Evolutionary conservation across 257 asterid genomes (phyloP).

Genomic region (Craterostigma plantagineum): DNA sequence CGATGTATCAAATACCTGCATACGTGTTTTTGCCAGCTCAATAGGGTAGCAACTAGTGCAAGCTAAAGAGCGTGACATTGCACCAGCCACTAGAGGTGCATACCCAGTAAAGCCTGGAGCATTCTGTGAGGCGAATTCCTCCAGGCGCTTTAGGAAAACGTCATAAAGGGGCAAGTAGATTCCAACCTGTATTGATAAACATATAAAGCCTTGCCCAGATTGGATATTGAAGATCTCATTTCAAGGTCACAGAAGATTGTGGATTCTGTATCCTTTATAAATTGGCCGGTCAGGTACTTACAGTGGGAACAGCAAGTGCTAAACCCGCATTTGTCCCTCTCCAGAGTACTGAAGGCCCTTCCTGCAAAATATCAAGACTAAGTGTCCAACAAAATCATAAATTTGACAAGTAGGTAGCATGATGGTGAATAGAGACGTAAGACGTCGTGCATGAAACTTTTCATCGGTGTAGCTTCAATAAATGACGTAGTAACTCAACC

Average conservation of each 20-base stretch:
- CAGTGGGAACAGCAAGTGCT: constrained; percentile 85
- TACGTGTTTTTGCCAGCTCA: constrained; percentile 87
- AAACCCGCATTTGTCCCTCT: constrained; percentile 93
- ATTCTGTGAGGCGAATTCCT: constrained; percentile 27
- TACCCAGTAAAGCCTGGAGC: constrained; percentile 47
- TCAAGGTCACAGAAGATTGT: neutral
- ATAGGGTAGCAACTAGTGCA: constrained; percentile 74
- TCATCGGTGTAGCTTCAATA: neutral
- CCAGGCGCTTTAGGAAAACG: constrained; percentile 57
- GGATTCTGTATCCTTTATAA: neutral
- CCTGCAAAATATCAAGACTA: constrained; percentile 20
- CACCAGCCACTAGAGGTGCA: constrained; percentile 71
- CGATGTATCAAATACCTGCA: constrained; percentile 45
- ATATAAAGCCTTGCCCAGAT: neutral
- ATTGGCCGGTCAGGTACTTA: constrained; percentile 15
- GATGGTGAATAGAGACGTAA: neutral
- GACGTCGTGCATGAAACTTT: neutral
- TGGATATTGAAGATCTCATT: no score
- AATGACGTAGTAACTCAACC: neutral
- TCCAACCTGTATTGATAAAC: constrained; percentile 42
- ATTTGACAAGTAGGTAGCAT: neutral
- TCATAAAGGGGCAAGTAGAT: constrained; percentile 88
- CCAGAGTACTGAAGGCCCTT: constrained; percentile 75
- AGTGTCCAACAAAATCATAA: no score
- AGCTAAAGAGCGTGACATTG: constrained; percentile 77